Evolutionary conservation across 345 rosid species (phyloP), one percentile per base, ranked within the genome.

Genomic region (Carallia pectinifolia): DNA sequence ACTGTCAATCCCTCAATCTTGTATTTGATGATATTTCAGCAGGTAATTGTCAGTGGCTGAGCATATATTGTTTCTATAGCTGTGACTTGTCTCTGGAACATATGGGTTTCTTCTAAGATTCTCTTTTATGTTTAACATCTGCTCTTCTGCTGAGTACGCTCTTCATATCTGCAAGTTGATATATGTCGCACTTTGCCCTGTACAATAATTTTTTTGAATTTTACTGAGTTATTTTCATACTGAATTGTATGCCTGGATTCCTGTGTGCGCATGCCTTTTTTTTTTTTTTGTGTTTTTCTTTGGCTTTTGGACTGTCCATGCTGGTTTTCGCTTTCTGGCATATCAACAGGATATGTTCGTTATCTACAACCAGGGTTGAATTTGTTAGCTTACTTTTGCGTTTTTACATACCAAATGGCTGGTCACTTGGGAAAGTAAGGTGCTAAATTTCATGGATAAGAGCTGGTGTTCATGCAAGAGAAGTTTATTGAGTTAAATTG

Each of bases 21-120:
- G 91, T 86, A 53, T 96, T 96, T 75, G 93, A 88, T 70, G 89
- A 88, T 79, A 66, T 86, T 62, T 73, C 88, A 62, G 70, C 93
- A 87, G 99, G 99, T 92, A 80, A 78, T 65, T 52, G 64, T 13
- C 44, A 50, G 52, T 38, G 34, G 52, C 17, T 16, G 38, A 36
- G 9, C 23, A 50, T 53, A 29, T 8, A 6, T 12, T 12, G 47
- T 18, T 67, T 10, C 37, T 53, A 56, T 54, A 61, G 15, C 6
- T 23, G 10, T 61, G 54, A 23, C 29, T 4, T 61, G 1, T 30
- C 60, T 54, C 65, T 44, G 17, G 48, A 23, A 61, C 1, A 29
- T 39, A 7, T 53, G 30, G 10, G 54, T 18, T 69, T 12, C 52
- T 53, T 58, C 47, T 13, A 6, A 29, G 15, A 16, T 61, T 61